These are phyloP conservation scores for Aspergillus versicolor DNA, from an alignment of 2,329 filamentous ascomycete genomes.

Conservation along the genomic window DNA sequence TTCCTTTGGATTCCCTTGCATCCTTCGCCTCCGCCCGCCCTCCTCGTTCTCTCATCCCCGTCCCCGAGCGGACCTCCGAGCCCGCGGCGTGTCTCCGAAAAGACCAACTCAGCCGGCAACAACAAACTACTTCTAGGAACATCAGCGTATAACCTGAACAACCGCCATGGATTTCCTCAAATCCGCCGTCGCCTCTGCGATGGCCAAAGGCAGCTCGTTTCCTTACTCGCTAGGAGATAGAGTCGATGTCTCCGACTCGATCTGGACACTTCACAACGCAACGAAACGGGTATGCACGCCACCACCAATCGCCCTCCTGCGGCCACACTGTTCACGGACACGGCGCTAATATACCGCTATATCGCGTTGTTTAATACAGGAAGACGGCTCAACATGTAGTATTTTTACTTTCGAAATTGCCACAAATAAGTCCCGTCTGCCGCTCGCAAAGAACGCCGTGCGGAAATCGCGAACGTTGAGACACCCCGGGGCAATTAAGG, in stretches of 20 bases:
- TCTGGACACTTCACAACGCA: slow-evolving; percentile 95
- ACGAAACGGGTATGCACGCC: slow-evolving; percentile 71
- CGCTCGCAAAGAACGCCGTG: slow-evolving; percentile 88
- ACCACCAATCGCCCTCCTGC: neutral
- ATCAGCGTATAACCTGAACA: neutral
- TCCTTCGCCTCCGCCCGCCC: neutral
- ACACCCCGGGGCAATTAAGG: slow-evolving; percentile 91
- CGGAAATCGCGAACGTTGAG: slow-evolving; percentile 90
- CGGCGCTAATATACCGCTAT: slow-evolving; percentile 13
- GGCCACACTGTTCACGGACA: neutral
- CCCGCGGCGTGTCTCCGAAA: neutral
- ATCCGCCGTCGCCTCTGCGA: slow-evolving; percentile 93
- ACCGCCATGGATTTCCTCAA: slow-evolving; percentile 89
- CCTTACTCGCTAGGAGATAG: slow-evolving; percentile 91
- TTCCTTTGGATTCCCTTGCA: neutral
- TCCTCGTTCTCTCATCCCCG: neutral
- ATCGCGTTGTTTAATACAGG: slow-evolving; percentile 52
- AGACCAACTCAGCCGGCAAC: slow-evolving; percentile 13
- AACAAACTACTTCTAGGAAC: slow-evolving; percentile 1
- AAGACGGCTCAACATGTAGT: slow-evolving; percentile 91
- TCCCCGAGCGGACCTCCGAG: neutral
- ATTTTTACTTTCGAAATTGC: slow-evolving; percentile 94
- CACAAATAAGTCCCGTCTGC: slow-evolving; percentile 75
- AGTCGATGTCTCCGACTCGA: slow-evolving; percentile 87
- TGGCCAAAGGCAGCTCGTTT: slow-evolving; percentile 90